Evolutionary conservation across 345 rosid genomes (phyloP).

Genomic region (Brassica cretica): DNA sequence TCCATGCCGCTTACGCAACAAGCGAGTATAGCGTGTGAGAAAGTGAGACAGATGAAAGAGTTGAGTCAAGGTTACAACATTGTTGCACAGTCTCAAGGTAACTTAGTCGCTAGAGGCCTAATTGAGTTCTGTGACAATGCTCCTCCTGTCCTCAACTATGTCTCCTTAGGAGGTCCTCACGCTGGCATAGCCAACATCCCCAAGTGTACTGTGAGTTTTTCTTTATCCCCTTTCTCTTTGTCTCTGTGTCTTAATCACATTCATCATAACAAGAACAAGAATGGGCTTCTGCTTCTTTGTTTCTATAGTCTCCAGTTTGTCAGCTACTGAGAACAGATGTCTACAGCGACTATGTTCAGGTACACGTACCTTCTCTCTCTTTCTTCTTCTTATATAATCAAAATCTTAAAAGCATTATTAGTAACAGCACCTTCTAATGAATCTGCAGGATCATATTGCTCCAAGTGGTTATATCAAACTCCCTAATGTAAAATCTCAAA

Average conservation of each 20-base stretch:
- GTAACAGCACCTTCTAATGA: constrained; percentile 2
- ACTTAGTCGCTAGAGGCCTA: background rate
- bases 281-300: background rate
- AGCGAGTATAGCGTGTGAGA: background rate
- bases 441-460: constrained; percentile 38
- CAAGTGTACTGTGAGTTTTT: background rate
- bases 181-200: background rate
- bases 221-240: background rate
- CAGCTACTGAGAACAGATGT: constrained; percentile 12
- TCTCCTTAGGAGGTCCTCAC: background rate
- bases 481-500: constrained; percentile 26
- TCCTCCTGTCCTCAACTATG: constrained; percentile 2
- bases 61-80: constrained; percentile 1
- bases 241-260: background rate
- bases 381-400: constrained; percentile 15
- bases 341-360: constrained; percentile 34
- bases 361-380: background rate
- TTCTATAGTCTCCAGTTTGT: constrained; percentile 1
- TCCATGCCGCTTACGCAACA: background rate
- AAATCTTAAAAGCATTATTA: background rate
- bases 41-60: background rate
- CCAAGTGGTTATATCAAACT: constrained; percentile 31
- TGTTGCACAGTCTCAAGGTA: background rate
- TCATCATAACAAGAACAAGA: background rate
- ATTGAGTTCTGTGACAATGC: background rate